Evolutionary conservation across 805 yeast genomes (phyloP).

Genomic region (Monosporozyma solicola): DNA sequence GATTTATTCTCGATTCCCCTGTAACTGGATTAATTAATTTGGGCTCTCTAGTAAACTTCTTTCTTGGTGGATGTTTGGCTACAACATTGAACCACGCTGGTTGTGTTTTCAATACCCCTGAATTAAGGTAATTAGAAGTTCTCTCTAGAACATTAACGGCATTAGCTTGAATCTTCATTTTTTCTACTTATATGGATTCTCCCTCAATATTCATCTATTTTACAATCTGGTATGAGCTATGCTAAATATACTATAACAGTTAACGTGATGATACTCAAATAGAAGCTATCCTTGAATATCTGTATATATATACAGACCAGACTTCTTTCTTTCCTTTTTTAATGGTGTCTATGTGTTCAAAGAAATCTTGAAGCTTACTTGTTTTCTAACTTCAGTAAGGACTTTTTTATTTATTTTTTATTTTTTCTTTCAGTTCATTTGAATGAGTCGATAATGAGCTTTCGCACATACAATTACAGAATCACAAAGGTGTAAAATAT

Average conservation of each 20-base stretch:
- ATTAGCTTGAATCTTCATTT: conserved; percentile 64
- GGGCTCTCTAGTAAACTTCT: conserved; percentile 37
- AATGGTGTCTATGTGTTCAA: not conserved
- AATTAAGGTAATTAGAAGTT: conserved; percentile 64
- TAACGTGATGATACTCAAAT: not conserved
- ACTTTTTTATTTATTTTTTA: not conserved
- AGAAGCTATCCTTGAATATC: too few relatives aligned
- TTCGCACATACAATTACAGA: too few relatives aligned
- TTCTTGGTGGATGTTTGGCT: conserved; percentile 71
- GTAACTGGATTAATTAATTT: conserved; percentile 18
- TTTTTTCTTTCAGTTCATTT: not conserved
- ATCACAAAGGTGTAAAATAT: too few relatives aligned
- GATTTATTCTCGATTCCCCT: conserved; percentile 5
- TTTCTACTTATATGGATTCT: not conserved
- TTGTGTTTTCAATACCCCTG: conserved; percentile 58
- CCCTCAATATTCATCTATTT: not conserved
- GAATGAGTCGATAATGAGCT: not conserved
- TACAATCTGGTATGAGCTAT: not conserved
- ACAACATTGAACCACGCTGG: conserved; percentile 91
- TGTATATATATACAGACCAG: not conserved
- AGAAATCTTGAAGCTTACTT: not conserved
- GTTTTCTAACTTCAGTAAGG: not conserved
- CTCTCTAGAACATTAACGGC: conserved; percentile 73
- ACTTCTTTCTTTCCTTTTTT: not conserved
- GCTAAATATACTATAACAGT: not conserved